Percentiles rank a stretch among this genome's conserved stretches.
Conservation (phyloP, 192 early-diverging fungal species). For the Coemansia sp. region DNA sequence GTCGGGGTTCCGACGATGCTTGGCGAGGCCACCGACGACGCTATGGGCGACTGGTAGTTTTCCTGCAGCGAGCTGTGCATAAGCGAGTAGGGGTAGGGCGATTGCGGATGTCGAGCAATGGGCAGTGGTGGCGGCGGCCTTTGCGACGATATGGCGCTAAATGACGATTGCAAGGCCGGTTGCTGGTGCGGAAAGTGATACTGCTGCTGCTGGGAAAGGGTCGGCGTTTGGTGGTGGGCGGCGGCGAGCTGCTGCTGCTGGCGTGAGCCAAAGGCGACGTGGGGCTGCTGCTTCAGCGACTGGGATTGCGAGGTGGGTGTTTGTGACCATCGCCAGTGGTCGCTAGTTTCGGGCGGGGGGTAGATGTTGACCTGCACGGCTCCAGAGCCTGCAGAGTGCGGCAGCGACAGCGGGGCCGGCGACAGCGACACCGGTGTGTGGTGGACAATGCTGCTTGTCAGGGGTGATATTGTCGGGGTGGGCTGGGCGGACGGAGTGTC, state of each 20-base stretch:
- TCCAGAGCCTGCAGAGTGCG: conserved; percentile 20
- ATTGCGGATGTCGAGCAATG: conserved; percentile 7
- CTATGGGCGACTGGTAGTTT: conserved; percentile 39
- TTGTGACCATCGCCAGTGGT: conserved; percentile 38
- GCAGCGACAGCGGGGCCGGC: conserved; percentile 27
- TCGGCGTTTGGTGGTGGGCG: neutral
- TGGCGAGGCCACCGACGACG: conserved; percentile 30
- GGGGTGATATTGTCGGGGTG: conserved; percentile 41
- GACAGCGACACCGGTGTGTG: conserved; percentile 42
- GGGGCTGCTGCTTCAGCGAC: conserved; percentile 17
- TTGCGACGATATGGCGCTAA: conserved; percentile 8
- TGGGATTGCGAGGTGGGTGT: conserved; percentile 5
- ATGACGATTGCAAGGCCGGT: conserved; percentile 1
- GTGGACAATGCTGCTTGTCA: conserved; percentile 29
- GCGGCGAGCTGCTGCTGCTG: neutral
- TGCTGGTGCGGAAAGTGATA: conserved; percentile 6
- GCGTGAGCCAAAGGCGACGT: neutral
- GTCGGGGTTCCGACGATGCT: conserved; percentile 20
- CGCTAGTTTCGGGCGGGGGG: conserved; percentile 30
- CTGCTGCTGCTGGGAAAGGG: neutral
- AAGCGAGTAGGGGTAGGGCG: conserved; percentile 21
- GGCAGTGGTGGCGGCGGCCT: conserved; percentile 20
- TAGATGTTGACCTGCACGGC: conserved; percentile 42
- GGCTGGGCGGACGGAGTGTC: conserved; percentile 26
- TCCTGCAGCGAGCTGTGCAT: conserved; percentile 21